Evolutionary conservation across 371 early-diverging fungal genomes (phyloP).

Genomic region (Mucor irregularis): DNA sequence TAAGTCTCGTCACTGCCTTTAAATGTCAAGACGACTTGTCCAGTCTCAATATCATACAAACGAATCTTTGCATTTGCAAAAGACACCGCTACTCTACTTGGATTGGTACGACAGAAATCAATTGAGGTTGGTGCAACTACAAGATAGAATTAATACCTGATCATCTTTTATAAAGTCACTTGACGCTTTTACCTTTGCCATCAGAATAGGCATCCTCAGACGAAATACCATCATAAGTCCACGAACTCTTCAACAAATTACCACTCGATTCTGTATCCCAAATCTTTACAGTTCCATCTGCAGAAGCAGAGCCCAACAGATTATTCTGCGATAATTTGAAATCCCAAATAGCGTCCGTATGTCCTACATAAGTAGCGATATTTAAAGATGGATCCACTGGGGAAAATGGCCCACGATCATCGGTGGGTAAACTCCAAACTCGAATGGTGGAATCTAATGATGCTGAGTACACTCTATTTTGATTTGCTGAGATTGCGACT

Average conservation of each 20-base stretch:
- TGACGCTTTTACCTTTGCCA: constrained; percentile 9
- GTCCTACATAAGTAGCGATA: constrained; percentile 70
- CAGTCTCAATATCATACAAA: constrained; percentile 80
- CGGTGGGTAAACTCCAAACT: constrained; percentile 72
- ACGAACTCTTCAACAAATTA: constrained; percentile 51
- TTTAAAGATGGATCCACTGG: constrained; percentile 61
- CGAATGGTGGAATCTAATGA: constrained; percentile 78
- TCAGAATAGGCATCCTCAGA: background rate
- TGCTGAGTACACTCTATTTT: constrained; percentile 67
- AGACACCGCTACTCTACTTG: constrained; percentile 63
- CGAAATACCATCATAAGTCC: constrained; percentile 43
- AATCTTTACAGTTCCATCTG: constrained; percentile 82
- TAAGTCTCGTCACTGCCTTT: constrained; percentile 59
- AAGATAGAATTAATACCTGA: background rate
- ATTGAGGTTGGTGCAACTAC: constrained; percentile 65
- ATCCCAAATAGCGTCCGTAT: constrained; percentile 89
- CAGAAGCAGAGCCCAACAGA: constrained; percentile 75
- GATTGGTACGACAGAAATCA: constrained; percentile 65
- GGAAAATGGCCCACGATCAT: constrained; percentile 54
- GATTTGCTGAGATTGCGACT: constrained; percentile 63
- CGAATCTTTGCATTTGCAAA: constrained; percentile 68
- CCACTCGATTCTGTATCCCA: constrained; percentile 68
- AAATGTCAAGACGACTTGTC: constrained; percentile 56
- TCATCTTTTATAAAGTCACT: background rate
- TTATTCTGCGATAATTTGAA: constrained; percentile 58